Percentiles rank a stretch among this genome's conserved stretches.
phyloP scores from a whole-genome alignment of 192 early-diverging fungal species.

The Backusella macrospora region DNA sequence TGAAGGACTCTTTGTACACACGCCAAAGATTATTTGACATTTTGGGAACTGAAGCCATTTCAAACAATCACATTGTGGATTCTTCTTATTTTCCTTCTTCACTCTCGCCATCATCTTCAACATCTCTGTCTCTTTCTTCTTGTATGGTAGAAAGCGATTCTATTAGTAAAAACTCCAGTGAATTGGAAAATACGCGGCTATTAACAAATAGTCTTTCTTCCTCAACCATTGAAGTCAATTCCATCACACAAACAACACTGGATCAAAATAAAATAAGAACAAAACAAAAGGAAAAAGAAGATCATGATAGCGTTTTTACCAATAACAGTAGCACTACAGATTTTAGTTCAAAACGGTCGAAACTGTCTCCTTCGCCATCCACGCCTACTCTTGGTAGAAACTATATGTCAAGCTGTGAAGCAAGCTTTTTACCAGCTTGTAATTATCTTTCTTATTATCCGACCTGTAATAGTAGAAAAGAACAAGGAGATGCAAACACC shows the following conservation, averaged over 20 bases:
- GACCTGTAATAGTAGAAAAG: neutral
- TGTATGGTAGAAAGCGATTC: too few species aligned
- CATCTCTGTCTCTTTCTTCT: neutral
- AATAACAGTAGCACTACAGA: too few species aligned
- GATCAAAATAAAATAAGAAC: neutral
- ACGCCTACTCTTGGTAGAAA: neutral
- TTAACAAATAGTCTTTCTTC: neutral
- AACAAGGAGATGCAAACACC: neutral
- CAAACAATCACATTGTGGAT: neutral
- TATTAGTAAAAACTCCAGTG: neutral
- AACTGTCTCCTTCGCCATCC: neutral
- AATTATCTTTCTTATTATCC: neutral
- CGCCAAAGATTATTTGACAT: neutral
- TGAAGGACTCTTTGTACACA: neutral
- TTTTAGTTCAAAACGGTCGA: neutral
- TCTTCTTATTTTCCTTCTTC: neutral
- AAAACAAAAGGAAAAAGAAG: neutral
- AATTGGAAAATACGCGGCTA: constrained; percentile 2
- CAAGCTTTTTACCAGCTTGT: neutral
- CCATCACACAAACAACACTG: too few species aligned
- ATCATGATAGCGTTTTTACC: neutral
- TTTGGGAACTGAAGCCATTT: neutral
- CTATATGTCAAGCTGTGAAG: neutral
- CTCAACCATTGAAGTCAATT: neutral
- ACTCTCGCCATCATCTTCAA: neutral